Percentiles rank a stretch among this genome's conserved stretches.
Conservation (phyloP, 2,329 filamentous ascomycete genomes). For the Rosellinia necatrix region DNA sequence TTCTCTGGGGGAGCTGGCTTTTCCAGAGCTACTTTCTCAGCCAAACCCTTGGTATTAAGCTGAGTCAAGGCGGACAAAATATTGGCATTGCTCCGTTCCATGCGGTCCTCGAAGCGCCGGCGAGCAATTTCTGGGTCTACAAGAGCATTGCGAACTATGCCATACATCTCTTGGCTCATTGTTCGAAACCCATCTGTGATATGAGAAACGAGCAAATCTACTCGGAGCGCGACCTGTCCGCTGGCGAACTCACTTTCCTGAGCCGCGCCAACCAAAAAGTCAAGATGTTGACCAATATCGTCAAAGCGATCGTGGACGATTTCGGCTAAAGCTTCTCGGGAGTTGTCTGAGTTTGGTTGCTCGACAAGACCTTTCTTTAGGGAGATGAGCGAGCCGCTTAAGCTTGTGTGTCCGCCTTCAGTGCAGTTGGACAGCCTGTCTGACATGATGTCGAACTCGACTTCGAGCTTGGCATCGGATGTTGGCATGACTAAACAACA, state of each 20-base stretch:
- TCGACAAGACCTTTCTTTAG: no score
- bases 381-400: no score
- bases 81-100: not conserved
- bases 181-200: not conserved
- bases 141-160: not conserved
- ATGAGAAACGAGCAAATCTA: not conserved
- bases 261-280: not conserved
- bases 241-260: not conserved
- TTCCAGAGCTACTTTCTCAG: not conserved
- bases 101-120: not conserved
- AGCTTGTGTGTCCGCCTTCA: not conserved
- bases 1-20: no score
- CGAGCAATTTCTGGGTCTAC: not conserved
- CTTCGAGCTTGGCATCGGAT: no score
- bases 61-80: not conserved
- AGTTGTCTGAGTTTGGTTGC: not conserved
- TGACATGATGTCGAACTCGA: no score
- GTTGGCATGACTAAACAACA: no score
- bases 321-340: not conserved
- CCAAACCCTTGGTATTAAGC: not conserved
- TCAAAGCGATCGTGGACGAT: not conserved
- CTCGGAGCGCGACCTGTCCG: not conserved
- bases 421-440: not conserved
- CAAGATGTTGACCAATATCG: not conserved
- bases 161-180: not conserved